Percentiles rank a stretch among this genome's conserved stretches.
Evolutionary conservation across 2,329 filamentous ascomycete genomes (phyloP).

Genomic region (Sarocladium kiliense): DNA sequence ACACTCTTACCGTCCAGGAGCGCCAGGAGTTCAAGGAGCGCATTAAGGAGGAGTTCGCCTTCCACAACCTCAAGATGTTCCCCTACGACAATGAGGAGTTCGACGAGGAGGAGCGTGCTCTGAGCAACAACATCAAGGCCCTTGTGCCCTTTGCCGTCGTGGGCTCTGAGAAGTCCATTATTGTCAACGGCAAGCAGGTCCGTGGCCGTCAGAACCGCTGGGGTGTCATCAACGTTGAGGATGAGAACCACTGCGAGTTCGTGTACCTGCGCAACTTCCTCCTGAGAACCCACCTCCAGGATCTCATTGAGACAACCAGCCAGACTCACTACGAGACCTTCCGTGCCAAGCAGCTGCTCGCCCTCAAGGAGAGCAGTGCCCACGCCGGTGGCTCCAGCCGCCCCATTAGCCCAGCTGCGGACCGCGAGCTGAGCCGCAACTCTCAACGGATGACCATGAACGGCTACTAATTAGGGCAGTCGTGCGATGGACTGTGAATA

Average conservation of each 20-base stretch:
- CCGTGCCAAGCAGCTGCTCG: constrained; percentile 97
- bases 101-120: constrained; percentile 88
- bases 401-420: constrained; percentile 91
- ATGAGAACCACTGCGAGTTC: constrained; percentile 99
- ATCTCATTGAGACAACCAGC: constrained; percentile 97
- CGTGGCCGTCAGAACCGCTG: constrained; percentile 97
- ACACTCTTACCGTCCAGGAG: constrained; percentile 94
- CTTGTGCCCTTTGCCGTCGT: constrained; percentile 97
- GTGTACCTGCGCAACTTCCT: constrained; percentile 98
- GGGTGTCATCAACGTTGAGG: constrained; percentile 99
- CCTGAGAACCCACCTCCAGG: constrained; percentile 95
- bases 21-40: constrained; percentile 94
- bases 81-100: constrained; percentile 99
- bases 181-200: constrained; percentile 95
- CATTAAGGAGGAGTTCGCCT: constrained; percentile 99
- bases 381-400: constrained; percentile 70
- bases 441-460: constrained; percentile 99
- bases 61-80: constrained; percentile 99
- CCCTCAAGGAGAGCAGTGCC: constrained; percentile 95
- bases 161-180: constrained; percentile 95
- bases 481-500: neutral
- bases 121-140: constrained; percentile 96
- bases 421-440: constrained; percentile 92
- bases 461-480: constrained; percentile 67
- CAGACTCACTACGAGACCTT: constrained; percentile 99